These are phyloP conservation scores for Ophiocordyceps robertsii DNA, from an alignment of 2,329 filamentous ascomycete genomes.

Conservation along the genomic window DNA sequence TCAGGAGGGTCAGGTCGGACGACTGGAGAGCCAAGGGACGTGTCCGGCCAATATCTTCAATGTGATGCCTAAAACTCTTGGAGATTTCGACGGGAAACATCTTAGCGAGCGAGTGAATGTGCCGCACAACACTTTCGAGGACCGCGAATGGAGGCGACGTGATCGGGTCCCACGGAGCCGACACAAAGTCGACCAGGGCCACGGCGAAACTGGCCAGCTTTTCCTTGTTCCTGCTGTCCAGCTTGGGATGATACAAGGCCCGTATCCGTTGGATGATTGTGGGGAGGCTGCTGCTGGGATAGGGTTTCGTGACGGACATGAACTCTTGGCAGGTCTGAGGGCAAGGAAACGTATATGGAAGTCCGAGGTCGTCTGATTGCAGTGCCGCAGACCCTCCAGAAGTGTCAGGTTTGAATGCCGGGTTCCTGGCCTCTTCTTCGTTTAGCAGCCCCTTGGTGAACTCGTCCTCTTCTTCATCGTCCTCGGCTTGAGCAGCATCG, in stretches of 20 bases:
- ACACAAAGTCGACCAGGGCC: slow-evolving; percentile 50
- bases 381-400: slow-evolving; percentile 21
- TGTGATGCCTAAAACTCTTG: slow-evolving; percentile 60
- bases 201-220: slow-evolving; percentile 58
- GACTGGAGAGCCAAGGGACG: slow-evolving; percentile 39
- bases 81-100: slow-evolving; percentile 69
- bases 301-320: slow-evolving; percentile 47
- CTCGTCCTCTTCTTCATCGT: slow-evolving; percentile 44
- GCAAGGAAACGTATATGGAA: slow-evolving; percentile 79
- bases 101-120: slow-evolving; percentile 86
- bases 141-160: slow-evolving; percentile 47
- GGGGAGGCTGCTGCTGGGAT: slow-evolving; percentile 53
- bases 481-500: slow-evolving; percentile 21
- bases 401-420: slow-evolving; percentile 34
- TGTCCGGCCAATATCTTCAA: slow-evolving; percentile 39
- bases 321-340: slow-evolving; percentile 68
- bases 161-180: slow-evolving; percentile 29
- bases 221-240: slow-evolving; percentile 73
- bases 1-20: slow-evolving; percentile 73
- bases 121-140: slow-evolving; percentile 70
- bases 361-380: slow-evolving; percentile 35
- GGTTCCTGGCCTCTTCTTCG: slow-evolving; percentile 40
- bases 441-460: slow-evolving; percentile 57
- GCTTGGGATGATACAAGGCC: slow-evolving; percentile 80
- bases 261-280: slow-evolving; percentile 80